phyloP scores from a whole-genome alignment of 352 stramenopile genomes.

The Phytophthora crassamura region DNA sequence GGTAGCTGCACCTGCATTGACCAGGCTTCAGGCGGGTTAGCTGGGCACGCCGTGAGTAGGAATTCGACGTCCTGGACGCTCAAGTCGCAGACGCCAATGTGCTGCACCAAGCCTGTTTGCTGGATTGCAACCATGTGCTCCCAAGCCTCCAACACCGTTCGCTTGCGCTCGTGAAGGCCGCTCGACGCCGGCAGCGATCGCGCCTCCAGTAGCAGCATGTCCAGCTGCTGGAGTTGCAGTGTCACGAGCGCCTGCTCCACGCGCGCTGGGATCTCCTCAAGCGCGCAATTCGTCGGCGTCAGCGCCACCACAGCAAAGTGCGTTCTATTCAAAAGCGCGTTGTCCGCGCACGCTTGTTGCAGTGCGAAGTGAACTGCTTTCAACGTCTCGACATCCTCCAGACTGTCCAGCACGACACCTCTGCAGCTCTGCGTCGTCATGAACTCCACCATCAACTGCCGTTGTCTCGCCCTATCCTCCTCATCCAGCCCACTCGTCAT shows the following conservation, averaged over 20 bases:
- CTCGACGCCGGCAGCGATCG: constrained; percentile 18
- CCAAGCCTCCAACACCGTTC: constrained; percentile 54
- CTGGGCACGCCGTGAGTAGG: constrained; percentile 42
- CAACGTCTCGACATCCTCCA: constrained; percentile 41
- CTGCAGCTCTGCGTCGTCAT: constrained; percentile 42
- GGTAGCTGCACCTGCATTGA: constrained; percentile 28
- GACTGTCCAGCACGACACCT: constrained; percentile 37
- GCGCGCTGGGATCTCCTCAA: constrained; percentile 23
- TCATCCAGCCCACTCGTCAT: constrained; percentile 29
- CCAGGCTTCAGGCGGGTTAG: constrained; percentile 29
- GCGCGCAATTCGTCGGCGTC: constrained; percentile 29
- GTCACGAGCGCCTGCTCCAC: constrained; percentile 41
- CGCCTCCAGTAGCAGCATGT: constrained; percentile 51
- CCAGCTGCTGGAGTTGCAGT: constrained; percentile 46
- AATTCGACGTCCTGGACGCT: constrained; percentile 68
- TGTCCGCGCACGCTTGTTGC: constrained; percentile 32
- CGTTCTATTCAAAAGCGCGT: constrained; percentile 36
- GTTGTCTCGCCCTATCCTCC: constrained; percentile 17
- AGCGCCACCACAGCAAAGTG: constrained; percentile 38
- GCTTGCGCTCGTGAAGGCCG: constrained; percentile 46
- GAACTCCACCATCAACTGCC: constrained; percentile 33
- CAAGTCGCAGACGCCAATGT: constrained; percentile 58
- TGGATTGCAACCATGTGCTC: constrained; percentile 47
- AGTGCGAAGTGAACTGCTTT: constrained; percentile 37
- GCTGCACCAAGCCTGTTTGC: constrained; percentile 37